Conservation (phyloP, 2,329 filamentous ascomycete species). For the Fusarium phyllophilum region DNA sequence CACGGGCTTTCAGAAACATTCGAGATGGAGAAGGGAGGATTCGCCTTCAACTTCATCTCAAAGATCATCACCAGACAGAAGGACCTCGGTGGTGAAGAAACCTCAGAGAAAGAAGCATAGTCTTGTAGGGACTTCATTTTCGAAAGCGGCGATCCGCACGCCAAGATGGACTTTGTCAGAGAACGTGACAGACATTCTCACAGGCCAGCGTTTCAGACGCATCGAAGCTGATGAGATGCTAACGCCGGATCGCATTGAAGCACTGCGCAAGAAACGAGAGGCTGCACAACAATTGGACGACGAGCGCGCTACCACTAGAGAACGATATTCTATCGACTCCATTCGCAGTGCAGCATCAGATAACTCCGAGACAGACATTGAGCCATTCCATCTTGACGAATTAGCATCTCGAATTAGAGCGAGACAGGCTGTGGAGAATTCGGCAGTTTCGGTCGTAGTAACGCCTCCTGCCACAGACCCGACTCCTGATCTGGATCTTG, state of each 20-base stretch:
- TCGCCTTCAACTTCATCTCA: constrained; percentile 20
- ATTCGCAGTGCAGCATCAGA: constrained; percentile 37
- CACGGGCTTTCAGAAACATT: constrained; percentile 27
- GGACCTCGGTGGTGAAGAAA: constrained; percentile 53
- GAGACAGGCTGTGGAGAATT: constrained; percentile 41
- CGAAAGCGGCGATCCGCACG: constrained; percentile 32
- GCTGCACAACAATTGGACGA: constrained; percentile 39
- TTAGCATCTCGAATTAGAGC: constrained; percentile 55
- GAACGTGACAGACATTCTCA: constrained; percentile 67
- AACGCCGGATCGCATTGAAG: constrained; percentile 62
- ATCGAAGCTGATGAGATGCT: constrained; percentile 70
- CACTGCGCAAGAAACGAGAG: constrained; percentile 53
- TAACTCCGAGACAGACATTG: constrained; percentile 53
- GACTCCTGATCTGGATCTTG: constrained; percentile 36
- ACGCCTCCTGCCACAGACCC: constrained; percentile 6
- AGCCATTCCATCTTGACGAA: constrained; percentile 62
- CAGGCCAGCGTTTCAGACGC: constrained; percentile 63
- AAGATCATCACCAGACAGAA: constrained; percentile 38
- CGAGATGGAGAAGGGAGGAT: constrained; percentile 21
- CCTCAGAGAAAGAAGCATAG: constrained; percentile 54
- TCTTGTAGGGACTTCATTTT: constrained; percentile 15
- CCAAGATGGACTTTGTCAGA: constrained; percentile 65
- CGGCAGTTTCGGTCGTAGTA: constrained; percentile 10
- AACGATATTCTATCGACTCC: constrained; percentile 41
- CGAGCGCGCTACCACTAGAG: constrained; percentile 6